Conservation (phyloP, 306 rosid species). For the Vigna mungo region DNA sequence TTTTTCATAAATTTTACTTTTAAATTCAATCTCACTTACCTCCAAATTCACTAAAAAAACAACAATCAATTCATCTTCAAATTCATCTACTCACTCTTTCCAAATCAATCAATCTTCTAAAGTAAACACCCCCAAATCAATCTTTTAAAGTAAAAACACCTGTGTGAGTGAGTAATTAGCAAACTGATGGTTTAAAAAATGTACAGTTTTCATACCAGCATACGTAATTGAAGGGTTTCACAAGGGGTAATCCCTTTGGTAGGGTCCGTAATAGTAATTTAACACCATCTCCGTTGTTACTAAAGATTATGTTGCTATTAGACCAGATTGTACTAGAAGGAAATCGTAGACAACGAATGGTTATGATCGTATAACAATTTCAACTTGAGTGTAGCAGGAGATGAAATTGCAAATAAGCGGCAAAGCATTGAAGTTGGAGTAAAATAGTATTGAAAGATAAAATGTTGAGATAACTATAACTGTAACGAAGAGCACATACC, state of each 20-base stretch:
- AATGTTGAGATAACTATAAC: slow-evolving; percentile 49
- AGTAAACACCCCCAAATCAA: no score
- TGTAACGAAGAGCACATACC: slow-evolving; percentile 41
- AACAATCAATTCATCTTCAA: no score
- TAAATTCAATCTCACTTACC: no score
- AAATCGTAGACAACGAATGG: neutral
- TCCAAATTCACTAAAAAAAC: no score
- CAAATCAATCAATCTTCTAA: no score
- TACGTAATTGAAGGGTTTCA: neutral
- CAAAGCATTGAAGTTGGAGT: neutral
- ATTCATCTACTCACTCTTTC: no score
- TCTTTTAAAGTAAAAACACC: no score
- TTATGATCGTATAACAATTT: neutral
- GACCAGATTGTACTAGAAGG: no score
- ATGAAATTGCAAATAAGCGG: slow-evolving; percentile 3
- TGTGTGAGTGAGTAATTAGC: no score
- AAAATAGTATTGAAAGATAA: slow-evolving; percentile 34
- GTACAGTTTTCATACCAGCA: neutral
- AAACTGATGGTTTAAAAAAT: neutral
- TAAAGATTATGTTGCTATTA: neutral
- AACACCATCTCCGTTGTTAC: neutral
- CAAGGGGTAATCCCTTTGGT: neutral
- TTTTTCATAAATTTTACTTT: no score
- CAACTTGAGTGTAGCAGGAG: neutral
- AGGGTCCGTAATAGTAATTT: neutral